Conservation (phyloP, 2,329 filamentous ascomycete genomes). For the Paracoccidioides lutzii region DNA sequence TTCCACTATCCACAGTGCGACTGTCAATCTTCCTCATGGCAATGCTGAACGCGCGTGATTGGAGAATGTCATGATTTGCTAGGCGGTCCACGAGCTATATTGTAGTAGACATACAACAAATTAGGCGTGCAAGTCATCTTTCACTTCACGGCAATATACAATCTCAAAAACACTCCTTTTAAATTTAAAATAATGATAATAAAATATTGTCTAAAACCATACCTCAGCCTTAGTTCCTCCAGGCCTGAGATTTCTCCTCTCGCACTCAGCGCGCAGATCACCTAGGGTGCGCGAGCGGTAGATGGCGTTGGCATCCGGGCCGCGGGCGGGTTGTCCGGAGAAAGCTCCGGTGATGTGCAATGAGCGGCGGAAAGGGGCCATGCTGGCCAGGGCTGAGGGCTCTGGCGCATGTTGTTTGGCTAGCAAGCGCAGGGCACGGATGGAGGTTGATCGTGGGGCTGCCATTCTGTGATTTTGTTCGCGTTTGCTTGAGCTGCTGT, state of each 20-base stretch:
- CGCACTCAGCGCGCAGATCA: constrained; percentile 40
- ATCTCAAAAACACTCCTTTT: too few relatives aligned
- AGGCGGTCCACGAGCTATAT: constrained; percentile 39
- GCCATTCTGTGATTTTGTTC: constrained; percentile 23
- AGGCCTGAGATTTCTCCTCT: constrained; percentile 35
- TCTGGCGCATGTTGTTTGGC: constrained; percentile 25
- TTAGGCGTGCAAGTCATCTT: not conserved
- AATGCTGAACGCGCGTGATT: constrained; percentile 43
- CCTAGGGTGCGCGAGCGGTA: constrained; percentile 40
- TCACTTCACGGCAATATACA: not conserved
- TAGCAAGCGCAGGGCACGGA: constrained; percentile 34
- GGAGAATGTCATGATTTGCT: constrained; percentile 40
- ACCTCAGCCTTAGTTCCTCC: constrained; percentile 40
- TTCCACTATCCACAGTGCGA: constrained; percentile 23
- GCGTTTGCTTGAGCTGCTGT: not conserved
- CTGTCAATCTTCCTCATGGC: constrained; percentile 38
- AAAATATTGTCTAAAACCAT: constrained; percentile 10
- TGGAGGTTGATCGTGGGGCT: constrained; percentile 32
- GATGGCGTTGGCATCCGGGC: constrained; percentile 39
- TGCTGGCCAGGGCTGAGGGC: constrained; percentile 2
- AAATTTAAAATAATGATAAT: not conserved
- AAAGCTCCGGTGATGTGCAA: constrained; percentile 50
- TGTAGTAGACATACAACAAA: not conserved
- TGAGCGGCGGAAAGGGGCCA: constrained; percentile 31
- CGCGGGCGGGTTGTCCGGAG: constrained; percentile 39